phyloP scores from a whole-genome alignment of 2,329 filamentous ascomycete genomes.

The Colletotrichum gigasporum region DNA sequence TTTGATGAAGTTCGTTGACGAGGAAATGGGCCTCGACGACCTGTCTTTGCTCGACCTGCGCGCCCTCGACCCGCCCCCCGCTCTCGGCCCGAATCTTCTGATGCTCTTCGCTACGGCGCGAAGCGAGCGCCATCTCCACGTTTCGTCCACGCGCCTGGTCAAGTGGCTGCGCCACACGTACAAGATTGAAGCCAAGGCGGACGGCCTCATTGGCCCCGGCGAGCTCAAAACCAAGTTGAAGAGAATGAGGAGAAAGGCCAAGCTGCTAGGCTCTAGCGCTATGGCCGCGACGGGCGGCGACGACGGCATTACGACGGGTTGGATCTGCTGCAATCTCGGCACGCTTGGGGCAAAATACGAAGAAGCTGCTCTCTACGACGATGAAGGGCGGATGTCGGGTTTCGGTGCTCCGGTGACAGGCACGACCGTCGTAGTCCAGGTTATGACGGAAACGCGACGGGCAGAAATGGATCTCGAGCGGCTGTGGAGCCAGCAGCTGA shows the following conservation, averaged over 20 bases:
- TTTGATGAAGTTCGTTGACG: constrained; percentile 80
- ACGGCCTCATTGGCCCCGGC: constrained; percentile 88
- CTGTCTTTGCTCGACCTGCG: constrained; percentile 85
- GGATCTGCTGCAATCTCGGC: constrained; percentile 94
- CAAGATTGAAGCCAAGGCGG: constrained; percentile 79
- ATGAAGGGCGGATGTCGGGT: constrained; percentile 73
- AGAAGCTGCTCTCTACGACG: constrained; percentile 55
- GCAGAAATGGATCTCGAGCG: constrained; percentile 62
- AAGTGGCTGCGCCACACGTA: constrained; percentile 82
- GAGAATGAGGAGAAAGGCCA: constrained; percentile 82
- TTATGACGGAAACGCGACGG: constrained; percentile 64
- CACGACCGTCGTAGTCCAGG: constrained; percentile 65
- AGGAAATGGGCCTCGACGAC: constrained; percentile 87
- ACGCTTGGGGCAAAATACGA: constrained; percentile 67
- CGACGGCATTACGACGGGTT: constrained; percentile 90
- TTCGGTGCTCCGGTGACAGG: constrained; percentile 70
- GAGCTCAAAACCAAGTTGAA: constrained; percentile 89
- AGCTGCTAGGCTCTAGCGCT: constrained; percentile 79
- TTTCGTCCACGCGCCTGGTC: constrained; percentile 88
- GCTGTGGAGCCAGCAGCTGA: constrained; percentile 58
- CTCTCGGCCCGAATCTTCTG: constrained; percentile 85
- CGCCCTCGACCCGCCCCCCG: constrained; percentile 83
- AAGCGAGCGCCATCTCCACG: constrained; percentile 91
- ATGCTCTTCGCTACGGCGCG: constrained; percentile 94
- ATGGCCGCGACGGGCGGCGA: constrained; percentile 71